phyloP scores from a whole-genome alignment of 1,284 basidiomycete species.

The Ceratobasidium sp. region DNA sequence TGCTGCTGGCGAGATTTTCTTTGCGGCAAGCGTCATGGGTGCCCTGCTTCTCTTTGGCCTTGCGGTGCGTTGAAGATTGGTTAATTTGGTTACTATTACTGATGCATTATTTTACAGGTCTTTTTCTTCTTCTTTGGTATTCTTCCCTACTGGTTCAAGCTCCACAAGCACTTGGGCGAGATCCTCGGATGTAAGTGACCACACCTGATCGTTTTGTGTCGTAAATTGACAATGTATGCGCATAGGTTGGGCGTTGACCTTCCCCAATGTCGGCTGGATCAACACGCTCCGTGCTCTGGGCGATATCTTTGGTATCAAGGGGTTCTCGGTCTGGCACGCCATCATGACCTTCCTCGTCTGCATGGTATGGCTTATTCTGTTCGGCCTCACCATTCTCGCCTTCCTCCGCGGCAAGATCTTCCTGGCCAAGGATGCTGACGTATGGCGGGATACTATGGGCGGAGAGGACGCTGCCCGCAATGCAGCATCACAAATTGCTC shows the following conservation, averaged over 20 bases:
- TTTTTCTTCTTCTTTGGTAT: constrained; percentile 38
- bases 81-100: neutral
- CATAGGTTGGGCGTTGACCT: constrained; percentile 45
- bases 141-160: constrained; percentile 46
- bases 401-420: constrained; percentile 39
- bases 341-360: constrained; percentile 41
- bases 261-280: constrained; percentile 45
- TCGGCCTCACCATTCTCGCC: constrained; percentile 26
- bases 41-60: constrained; percentile 44
- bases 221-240: constrained; percentile 11
- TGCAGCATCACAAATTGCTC: constrained; percentile 19
- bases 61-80: constrained; percentile 35
- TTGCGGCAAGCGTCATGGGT: constrained; percentile 37
- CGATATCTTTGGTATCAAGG: constrained; percentile 40
- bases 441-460: constrained; percentile 36
- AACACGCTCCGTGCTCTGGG: constrained; percentile 43
- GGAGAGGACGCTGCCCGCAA: constrained; percentile 38
- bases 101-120: neutral
- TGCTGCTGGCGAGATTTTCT: constrained; percentile 43
- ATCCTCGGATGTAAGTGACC: constrained; percentile 44
- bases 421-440: constrained; percentile 37
- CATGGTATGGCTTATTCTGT: constrained; percentile 35
- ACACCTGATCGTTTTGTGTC: neutral
- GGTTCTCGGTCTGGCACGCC: constrained; percentile 37
- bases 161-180: constrained; percentile 45